Percentiles rank a stretch among this genome's conserved stretches.
phyloP scores from a whole-genome alignment of 2,329 filamentous ascomycete genomes.

The Akanthomyces lecanii region DNA sequence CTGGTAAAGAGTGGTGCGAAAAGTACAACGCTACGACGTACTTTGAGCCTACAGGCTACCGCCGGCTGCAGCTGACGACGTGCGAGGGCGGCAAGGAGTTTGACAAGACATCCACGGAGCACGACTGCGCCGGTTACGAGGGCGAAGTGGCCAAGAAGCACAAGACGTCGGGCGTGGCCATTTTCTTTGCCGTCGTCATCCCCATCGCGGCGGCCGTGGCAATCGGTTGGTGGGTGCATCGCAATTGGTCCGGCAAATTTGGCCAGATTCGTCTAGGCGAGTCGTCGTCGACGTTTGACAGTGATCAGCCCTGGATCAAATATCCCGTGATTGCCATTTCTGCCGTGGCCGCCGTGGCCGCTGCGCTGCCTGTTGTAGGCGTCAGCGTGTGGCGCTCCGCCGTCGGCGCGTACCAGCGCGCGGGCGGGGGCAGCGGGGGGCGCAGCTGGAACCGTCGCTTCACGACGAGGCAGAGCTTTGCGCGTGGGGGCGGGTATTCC shows the following conservation, averaged over 20 bases:
- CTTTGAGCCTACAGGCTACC: slow-evolving; percentile 82
- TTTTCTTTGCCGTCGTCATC: slow-evolving; percentile 82
- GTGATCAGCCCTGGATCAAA: slow-evolving; percentile 71
- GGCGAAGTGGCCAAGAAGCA: slow-evolving; percentile 72
- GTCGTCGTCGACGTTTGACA: slow-evolving; percentile 50
- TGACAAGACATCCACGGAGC: slow-evolving; percentile 57
- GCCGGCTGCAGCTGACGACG: slow-evolving; percentile 83
- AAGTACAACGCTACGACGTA: slow-evolving; percentile 69
- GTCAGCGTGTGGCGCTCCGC: slow-evolving; percentile 67
- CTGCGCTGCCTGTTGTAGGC: slow-evolving; percentile 65
- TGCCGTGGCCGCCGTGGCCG: slow-evolving; percentile 55
- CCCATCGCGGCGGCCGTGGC: slow-evolving; percentile 68
- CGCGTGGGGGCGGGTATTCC: slow-evolving; percentile 82
- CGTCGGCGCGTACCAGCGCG: slow-evolving; percentile 47
- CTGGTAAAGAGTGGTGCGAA: slow-evolving; percentile 47
- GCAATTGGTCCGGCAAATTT: slow-evolving; percentile 83
- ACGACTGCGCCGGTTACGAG: slow-evolving; percentile 71
- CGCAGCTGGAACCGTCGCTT: slow-evolving; percentile 63
- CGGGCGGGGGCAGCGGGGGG: slow-evolving; percentile 44
- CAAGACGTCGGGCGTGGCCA: slow-evolving; percentile 63
- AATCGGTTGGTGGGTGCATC: slow-evolving; percentile 80
- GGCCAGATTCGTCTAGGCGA: slow-evolving; percentile 90
- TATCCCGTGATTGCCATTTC: slow-evolving; percentile 75
- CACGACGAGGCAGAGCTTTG: slow-evolving; percentile 85
- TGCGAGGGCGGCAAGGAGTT: slow-evolving; percentile 72